phyloP scores from a whole-genome alignment of 495 filamentous ascomycete genomes.

The Hapsidospora chrysogenum region DNA sequence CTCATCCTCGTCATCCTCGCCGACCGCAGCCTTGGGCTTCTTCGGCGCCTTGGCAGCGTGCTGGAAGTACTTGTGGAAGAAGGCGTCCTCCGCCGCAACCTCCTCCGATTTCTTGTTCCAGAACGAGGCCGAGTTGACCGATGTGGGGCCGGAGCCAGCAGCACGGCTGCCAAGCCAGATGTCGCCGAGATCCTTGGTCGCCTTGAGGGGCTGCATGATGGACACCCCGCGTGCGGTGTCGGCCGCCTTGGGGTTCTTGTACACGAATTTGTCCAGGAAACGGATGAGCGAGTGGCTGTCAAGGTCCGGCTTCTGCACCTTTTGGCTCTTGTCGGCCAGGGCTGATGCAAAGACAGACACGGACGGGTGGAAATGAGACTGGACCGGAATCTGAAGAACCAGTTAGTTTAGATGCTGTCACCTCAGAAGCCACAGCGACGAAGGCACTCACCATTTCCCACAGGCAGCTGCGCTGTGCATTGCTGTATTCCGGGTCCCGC shows the following conservation, averaged over 20 bases:
- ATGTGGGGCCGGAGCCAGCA: conserved; percentile 20
- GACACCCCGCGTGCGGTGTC: conserved; percentile 51
- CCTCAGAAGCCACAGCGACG: background rate
- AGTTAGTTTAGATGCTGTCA: too few species aligned
- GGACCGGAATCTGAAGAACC: conserved; percentile 52
- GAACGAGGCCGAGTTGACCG: conserved; percentile 75
- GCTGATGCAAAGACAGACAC: conserved; percentile 71
- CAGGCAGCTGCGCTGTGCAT: conserved; percentile 75
- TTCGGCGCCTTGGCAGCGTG: conserved; percentile 49
- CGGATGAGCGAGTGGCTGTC: conserved; percentile 75
- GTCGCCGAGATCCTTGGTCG: conserved; percentile 39
- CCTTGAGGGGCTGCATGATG: conserved; percentile 89
- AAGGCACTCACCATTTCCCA: conserved; percentile 62
- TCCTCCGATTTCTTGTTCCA: conserved; percentile 81
- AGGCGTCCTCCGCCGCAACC: conserved; percentile 78
- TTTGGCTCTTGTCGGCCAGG: conserved; percentile 45
- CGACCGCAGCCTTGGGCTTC: conserved; percentile 30
- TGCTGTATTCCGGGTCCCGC: conserved; percentile 76
- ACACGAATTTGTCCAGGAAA: conserved; percentile 95
- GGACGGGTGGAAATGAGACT: conserved; percentile 81
- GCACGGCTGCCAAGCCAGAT: conserved; percentile 30
- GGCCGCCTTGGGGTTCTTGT: conserved; percentile 68
- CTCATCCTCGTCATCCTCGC: conserved; percentile 24
- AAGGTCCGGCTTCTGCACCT: conserved; percentile 77
- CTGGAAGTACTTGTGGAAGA: conserved; percentile 95